Percentiles rank a stretch among this genome's conserved stretches.
Conservation (phyloP, 2,329 filamentous ascomycete genomes). For the Aspergillus glaucus region DNA sequence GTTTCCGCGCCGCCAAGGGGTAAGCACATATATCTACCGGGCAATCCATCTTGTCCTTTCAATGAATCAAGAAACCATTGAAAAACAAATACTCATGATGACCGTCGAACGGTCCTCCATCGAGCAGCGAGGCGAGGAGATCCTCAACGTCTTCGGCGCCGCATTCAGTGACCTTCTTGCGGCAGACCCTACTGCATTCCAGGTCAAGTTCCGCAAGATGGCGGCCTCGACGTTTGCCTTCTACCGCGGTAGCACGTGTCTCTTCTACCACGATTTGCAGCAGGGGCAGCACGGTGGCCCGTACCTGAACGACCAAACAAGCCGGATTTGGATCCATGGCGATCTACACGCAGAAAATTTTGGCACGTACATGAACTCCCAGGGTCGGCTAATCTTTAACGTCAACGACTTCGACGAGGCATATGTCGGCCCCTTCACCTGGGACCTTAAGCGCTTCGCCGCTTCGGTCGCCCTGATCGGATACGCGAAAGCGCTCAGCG, state of each 20-base stretch:
- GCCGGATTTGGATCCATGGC: constrained; percentile 14
- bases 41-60: too few relatives aligned
- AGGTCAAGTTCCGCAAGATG: constrained; percentile 15
- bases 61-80: too few relatives aligned
- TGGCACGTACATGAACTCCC: constrained; percentile 15
- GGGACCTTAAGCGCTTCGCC: constrained; percentile 15
- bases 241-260: constrained; percentile 12
- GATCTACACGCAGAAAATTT: constrained; percentile 17
- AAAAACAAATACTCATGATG: too few relatives aligned
- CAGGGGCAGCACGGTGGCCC: constrained; percentile 4
- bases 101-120: not conserved
- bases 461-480: constrained; percentile 14
- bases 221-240: constrained; percentile 15
- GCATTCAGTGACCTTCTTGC: constrained; percentile 11
- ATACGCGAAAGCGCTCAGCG: constrained; percentile 13
- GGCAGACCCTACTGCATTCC: constrained; percentile 6
- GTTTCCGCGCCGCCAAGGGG: too few relatives aligned
- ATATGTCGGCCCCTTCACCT: constrained; percentile 14
- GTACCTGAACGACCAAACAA: constrained; percentile 8
- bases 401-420: constrained; percentile 17
- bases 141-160: constrained; percentile 11
- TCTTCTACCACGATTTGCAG: constrained; percentile 13
- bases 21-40: too few relatives aligned
- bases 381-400: constrained; percentile 15
- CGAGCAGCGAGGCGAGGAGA: constrained; percentile 12